phyloP scores from a whole-genome alignment of 2,329 filamentous ascomycete genomes.

The Talaromyces sp. region DNA sequence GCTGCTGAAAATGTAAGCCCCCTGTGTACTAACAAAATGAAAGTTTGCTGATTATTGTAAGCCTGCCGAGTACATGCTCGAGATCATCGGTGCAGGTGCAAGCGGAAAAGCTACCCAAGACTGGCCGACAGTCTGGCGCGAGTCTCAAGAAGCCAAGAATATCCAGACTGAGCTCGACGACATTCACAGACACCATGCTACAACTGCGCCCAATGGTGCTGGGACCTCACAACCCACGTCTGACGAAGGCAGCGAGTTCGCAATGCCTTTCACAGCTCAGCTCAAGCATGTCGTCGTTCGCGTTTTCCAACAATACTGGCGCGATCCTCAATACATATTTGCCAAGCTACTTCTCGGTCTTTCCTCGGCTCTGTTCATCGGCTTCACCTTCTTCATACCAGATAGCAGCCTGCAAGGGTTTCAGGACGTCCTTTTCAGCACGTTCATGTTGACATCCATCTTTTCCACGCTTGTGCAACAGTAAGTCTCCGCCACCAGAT shows the following conservation, averaged over 20 bases:
- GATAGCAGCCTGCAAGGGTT: slow-evolving; percentile 73
- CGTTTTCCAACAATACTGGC: slow-evolving; percentile 91
- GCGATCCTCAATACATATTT: slow-evolving; percentile 84
- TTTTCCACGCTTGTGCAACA: slow-evolving; percentile 60
- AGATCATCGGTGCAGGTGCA: slow-evolving; percentile 53
- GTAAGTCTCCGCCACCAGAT: slow-evolving; percentile 8
- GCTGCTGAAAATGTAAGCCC: slow-evolving; percentile 55
- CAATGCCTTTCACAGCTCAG: slow-evolving; percentile 68
- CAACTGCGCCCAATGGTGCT: slow-evolving; percentile 51
- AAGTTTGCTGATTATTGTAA: slow-evolving; percentile 24
- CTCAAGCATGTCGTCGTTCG: slow-evolving; percentile 67
- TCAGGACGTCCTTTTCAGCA: slow-evolving; percentile 85
- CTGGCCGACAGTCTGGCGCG: slow-evolving; percentile 62
- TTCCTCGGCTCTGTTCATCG: slow-evolving; percentile 58
- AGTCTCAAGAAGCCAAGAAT: slow-evolving; percentile 53
- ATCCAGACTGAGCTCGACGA: slow-evolving; percentile 58
- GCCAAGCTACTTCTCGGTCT: slow-evolving; percentile 69
- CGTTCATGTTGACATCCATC: slow-evolving; percentile 81
- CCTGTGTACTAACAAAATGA: not conserved
- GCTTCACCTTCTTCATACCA: slow-evolving; percentile 75
- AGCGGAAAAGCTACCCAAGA: slow-evolving; percentile 64
- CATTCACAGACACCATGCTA: slow-evolving; percentile 51
- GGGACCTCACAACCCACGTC: slow-evolving; percentile 42
- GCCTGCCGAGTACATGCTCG: slow-evolving; percentile 71
- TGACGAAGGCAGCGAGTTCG: slow-evolving; percentile 64